Percentiles rank a stretch among this genome's conserved stretches.
Evolutionary conservation across 2,329 filamentous ascomycete genomes (phyloP).

Genomic region (Cordyceps fumosorosea): DNA sequence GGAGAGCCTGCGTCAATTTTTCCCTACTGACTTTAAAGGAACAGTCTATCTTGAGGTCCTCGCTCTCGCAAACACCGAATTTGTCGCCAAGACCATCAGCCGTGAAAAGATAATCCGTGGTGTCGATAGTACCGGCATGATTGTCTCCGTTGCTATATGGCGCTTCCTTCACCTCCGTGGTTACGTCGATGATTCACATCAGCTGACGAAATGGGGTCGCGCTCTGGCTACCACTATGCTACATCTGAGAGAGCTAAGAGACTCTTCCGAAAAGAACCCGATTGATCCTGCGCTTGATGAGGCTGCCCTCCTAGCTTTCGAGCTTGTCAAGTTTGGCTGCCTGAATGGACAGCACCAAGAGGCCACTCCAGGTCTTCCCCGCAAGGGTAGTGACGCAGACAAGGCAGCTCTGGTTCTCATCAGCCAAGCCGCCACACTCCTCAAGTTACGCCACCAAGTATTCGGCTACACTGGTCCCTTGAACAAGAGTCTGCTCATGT

Average conservation of each 20-base stretch:
- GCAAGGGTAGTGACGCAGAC: slow-evolving; percentile 60
- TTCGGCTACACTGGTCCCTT: slow-evolving; percentile 93
- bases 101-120: slow-evolving; percentile 52
- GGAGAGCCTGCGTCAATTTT: slow-evolving; percentile 42
- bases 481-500: slow-evolving; percentile 81
- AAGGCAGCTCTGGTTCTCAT: slow-evolving; percentile 74
- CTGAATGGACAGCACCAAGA: slow-evolving; percentile 63
- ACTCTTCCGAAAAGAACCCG: slow-evolving; percentile 39
- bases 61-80: slow-evolving; percentile 61
- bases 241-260: slow-evolving; percentile 52
- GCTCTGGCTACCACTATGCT: slow-evolving; percentile 66
- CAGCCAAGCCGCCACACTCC: slow-evolving; percentile 76
- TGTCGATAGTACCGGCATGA: slow-evolving; percentile 59
- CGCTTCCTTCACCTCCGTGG: slow-evolving; percentile 83
- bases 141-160: slow-evolving; percentile 71
- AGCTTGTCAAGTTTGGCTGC: slow-evolving; percentile 72
- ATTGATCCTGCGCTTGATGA: slow-evolving; percentile 56
- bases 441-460: slow-evolving; percentile 72
- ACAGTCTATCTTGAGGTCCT: slow-evolving; percentile 53
- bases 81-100: slow-evolving; percentile 61
- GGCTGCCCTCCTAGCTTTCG: slow-evolving; percentile 73
- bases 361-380: slow-evolving; percentile 48
- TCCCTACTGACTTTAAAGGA: slow-evolving; percentile 35
- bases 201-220: slow-evolving; percentile 76
- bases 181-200: slow-evolving; percentile 73